Evolutionary conservation across 768 basidiomycete species (phyloP), one percentile per base, ranked within the genome.

Genomic region (Russula earlei): DNA sequence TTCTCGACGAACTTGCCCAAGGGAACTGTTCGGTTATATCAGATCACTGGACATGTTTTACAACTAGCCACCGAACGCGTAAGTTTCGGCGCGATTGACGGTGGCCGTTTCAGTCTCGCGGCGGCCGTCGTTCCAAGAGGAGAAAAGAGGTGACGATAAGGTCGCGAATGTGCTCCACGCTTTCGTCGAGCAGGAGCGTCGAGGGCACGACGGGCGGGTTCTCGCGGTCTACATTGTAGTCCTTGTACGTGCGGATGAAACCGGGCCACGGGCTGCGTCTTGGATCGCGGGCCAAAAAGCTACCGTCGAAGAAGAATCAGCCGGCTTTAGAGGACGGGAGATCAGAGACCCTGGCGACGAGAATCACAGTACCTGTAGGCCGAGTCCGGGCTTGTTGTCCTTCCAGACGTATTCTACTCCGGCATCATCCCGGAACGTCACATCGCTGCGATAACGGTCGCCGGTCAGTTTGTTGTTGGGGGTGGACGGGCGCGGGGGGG

Each of bases 261-360:
- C n/a, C 58, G 61, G 6, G 61, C 61, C 17, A 62, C 54, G 17
- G 61, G 61, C 33, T 46, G 40, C 22, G 59, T 56, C 51, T 60
- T 60, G 34, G 59, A 56, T 27, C 14, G 34, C 20, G 54, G 59
- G 20, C 59, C 54, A 15, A 56, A 56, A 17, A 62, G 47, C 61
- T 62, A 34, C n/a, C 11, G 14, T 6, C 25, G n/a, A n/a, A n/a
- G n/a, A n/a, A n/a, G n/a, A n/a, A n/a, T n/a, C n/a, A n/a, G n/a
- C n/a, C n/a, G n/a, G n/a, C n/a, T n/a, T n/a, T n/a, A n/a, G n/a
- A n/a, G n/a, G n/a, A n/a, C n/a, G n/a, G n/a, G n/a, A 14, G n/a
- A 19, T 38, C n/a, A 7, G 24, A 27, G n/a, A 20, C n/a, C 14
- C n/a, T 11, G 11, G 5, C 17, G 24, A 6, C 9, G 41, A 15